Percentiles rank a stretch among this genome's conserved stretches.
phyloP scores from a whole-genome alignment of 176 grass and related monocot species.

The Triticum turgidum region DNA sequence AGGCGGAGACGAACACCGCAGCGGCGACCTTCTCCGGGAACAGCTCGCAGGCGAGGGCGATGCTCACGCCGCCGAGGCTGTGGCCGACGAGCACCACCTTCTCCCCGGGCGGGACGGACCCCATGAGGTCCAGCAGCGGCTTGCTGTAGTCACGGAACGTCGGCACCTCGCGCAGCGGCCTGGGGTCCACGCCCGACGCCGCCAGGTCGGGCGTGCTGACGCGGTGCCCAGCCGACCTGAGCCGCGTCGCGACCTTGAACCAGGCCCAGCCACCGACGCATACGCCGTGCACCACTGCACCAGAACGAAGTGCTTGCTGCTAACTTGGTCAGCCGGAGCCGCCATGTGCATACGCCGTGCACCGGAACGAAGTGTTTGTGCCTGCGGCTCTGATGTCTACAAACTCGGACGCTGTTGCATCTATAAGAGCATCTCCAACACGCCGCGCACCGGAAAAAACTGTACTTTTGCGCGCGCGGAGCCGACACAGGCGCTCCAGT shows the following conservation, averaged over 20 bases:
- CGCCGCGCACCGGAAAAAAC: too few relatives aligned
- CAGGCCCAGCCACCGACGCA: constrained; percentile 73
- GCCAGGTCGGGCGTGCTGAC: constrained; percentile 66
- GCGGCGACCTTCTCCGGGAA: constrained; percentile 79
- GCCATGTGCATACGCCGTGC: not conserved
- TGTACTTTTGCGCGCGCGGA: too few relatives aligned
- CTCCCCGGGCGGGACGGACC: constrained; percentile 41
- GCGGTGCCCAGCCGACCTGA: constrained; percentile 52
- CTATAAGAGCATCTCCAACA: too few relatives aligned
- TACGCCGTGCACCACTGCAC: constrained; percentile 85
- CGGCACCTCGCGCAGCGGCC: constrained; percentile 50
- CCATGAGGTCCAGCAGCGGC: constrained; percentile 61
- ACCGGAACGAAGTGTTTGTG: too few relatives aligned
- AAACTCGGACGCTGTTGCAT: too few relatives aligned
- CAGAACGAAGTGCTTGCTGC: constrained; percentile 49
- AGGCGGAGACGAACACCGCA: constrained; percentile 67
- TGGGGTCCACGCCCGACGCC: constrained; percentile 58
- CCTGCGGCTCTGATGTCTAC: too few relatives aligned
- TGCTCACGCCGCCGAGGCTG: constrained; percentile 63
- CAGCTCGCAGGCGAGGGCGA: constrained; percentile 64
- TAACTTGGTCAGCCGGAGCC: not conserved
- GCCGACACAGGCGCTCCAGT: too few relatives aligned
- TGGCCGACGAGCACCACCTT: constrained; percentile 73
- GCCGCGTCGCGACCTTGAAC: constrained; percentile 64
- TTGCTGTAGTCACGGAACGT: constrained; percentile 65